phyloP scores from a whole-genome alignment of 139 green algal species.

The Asterochloris erici region DNA sequence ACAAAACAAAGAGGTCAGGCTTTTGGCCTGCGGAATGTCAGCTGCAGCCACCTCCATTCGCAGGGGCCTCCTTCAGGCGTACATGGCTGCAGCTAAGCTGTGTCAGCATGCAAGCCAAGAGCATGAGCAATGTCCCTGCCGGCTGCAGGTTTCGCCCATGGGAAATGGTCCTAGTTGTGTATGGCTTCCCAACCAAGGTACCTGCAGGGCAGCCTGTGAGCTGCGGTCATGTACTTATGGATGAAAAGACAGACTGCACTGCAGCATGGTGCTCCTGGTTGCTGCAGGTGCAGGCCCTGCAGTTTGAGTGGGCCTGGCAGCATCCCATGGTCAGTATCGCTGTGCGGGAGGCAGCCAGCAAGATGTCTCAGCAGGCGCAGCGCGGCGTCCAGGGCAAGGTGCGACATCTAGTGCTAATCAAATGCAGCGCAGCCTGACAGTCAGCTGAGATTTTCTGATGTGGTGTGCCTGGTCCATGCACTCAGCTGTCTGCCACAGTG shows the following conservation, averaged over 20 bases:
- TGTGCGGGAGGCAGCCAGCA: slow-evolving; percentile 31
- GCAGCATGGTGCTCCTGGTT: neutral
- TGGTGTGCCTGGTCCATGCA: no score
- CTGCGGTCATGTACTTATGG: neutral
- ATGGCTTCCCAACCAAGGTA: slow-evolving; percentile 82
- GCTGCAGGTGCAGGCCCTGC: slow-evolving; percentile 72
- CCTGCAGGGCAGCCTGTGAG: neutral
- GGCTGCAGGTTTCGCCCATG: slow-evolving; percentile 71
- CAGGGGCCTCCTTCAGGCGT: neutral
- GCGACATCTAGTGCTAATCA: neutral
- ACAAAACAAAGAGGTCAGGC: slow-evolving; percentile 61
- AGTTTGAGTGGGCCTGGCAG: slow-evolving; percentile 98
- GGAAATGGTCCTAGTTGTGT: slow-evolving; percentile 92
- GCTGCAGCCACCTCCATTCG: neutral
- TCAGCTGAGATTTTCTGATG: no score
- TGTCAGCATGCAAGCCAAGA: no score
- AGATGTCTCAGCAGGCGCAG: slow-evolving; percentile 36
- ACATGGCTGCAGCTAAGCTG: no score
- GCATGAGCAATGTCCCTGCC: neutral
- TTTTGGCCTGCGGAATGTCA: neutral
- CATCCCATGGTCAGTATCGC: slow-evolving; percentile 68
- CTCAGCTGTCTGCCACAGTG: neutral
- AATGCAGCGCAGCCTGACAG: neutral
- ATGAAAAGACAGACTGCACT: neutral
- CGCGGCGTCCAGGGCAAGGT: slow-evolving; percentile 72